Evolutionary conservation across 352 stramenopile genomes (phyloP), one percentile per base, ranked within the genome.

Genomic region (Phytophthora meadii): DNA sequence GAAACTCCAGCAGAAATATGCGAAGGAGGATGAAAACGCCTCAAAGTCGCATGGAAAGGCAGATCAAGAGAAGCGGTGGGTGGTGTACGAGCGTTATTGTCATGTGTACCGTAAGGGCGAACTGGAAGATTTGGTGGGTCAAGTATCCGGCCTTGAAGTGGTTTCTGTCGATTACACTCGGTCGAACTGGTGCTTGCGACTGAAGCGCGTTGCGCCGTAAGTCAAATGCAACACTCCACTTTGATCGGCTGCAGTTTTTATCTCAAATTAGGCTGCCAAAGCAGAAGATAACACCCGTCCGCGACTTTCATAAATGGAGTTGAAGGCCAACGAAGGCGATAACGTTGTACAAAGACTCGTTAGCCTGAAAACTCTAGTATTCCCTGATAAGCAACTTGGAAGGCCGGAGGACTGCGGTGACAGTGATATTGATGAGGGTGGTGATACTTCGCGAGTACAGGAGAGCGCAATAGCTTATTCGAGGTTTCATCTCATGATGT

Each of bases 1-100:
- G 84, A 95, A 95, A 53, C 75, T 95, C 4, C 87, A 95, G 63
- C 71, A 91, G n/a, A 95, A 93, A 47, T 93, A 91, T 62, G 72
- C 61, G 4, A 57, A 70, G 24, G 50, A 73, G 8, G 52, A 60
- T 14, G 58, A 57, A 17, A 47, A 34, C 12, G 59, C 53, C 8
- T 36, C 36, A 15, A 17, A 42, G 9, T 60, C 63, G 15, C 82
- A 91, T 42, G 81, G 78, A 15, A 68, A 74, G 3, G 66, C 86
- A 22, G 61, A 76, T 57, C 48, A 24, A 3, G 72, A 75, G 12
- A 92, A 90, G 49, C 71, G 73, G 8, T 95, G 87, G 87, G 77
- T 93, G 41, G 77, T 93, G 0, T 95, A 92, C 58, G 70, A 94
- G 47, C 76, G 87, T 34, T 95, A 95, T 63, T 95, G 87, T 46